Percentiles rank a stretch among this genome's conserved stretches.
Evolutionary conservation across 2,329 filamentous ascomycete genomes (phyloP).

Genomic region (Neofusicoccum laricinum): DNA sequence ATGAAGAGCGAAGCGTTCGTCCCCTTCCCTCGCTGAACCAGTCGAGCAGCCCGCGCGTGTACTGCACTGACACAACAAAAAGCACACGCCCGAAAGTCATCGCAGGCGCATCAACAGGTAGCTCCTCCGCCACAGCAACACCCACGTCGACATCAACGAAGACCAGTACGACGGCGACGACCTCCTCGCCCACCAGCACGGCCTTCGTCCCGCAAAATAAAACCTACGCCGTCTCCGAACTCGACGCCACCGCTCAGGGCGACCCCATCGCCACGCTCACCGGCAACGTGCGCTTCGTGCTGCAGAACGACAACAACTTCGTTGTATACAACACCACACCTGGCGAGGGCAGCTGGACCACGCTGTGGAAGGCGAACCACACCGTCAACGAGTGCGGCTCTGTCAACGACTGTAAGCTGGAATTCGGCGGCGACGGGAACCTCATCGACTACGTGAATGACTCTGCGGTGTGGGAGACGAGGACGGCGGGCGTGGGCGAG

Average conservation of each 20-base stretch:
- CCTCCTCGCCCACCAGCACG: background rate
- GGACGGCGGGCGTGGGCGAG: background rate
- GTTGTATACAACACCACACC: background rate
- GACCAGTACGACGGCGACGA: background rate
- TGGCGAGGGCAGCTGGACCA: background rate
- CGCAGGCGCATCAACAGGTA: background rate
- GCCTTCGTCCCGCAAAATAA: background rate
- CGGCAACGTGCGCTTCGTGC: background rate
- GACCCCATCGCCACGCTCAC: background rate
- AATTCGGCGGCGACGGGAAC: background rate
- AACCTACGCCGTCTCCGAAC: background rate
- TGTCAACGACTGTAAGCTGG: background rate
- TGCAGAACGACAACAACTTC: conserved; percentile 6
- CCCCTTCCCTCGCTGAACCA: no score
- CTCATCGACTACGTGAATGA: background rate
- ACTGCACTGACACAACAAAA: no score
- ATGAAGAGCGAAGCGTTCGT: background rate
- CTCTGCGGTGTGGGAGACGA: background rate
- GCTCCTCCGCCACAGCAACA: background rate
- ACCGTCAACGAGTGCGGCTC: background rate
- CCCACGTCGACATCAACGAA: background rate
- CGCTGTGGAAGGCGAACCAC: background rate
- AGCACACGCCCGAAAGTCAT: background rate
- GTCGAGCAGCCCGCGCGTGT: no score
- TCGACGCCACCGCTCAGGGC: background rate